Base-by-base conservation (phyloP, 208 protist species). In the Wallacemonas sp. region DNA sequence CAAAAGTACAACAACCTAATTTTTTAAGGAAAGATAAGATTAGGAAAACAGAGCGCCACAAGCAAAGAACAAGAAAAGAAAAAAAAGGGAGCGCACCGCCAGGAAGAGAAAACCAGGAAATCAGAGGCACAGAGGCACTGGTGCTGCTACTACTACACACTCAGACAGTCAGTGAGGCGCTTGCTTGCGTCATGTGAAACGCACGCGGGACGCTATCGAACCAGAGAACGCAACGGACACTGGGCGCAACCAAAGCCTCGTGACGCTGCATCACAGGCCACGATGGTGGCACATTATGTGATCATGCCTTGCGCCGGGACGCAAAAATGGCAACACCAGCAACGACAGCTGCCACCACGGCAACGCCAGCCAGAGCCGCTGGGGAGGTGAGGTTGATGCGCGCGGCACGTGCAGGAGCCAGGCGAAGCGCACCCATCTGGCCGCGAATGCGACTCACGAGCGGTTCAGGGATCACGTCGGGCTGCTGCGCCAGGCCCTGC, bases 361-460 rank as follows among this genome's bases (percentile, higher is more conserved):
- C 30, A 41, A 58, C 8, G 5, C 29, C 32, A 4, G 19, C 23
- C 52, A 33, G 23, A 26, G 44, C 16, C 27, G n/a, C 24, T 4
- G 63, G 46, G 30, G 49, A 68, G 48, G 26, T 41, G 48, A 47
- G n/a, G 6, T 39, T 19, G 30, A 58, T 16, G 17, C 14, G 61
- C 61, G 57, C 11, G 6, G 26, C 29, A 33, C 47, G 54, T 36
- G 12, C 14, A 47, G 39, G n/a, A 11, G 2, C 24, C 21, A 33
- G 5, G 27, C 54, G 43, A 12, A 55, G 32, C 26, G 32, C 19
- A 4, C 76, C 81, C 44, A 87, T 74, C 17, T 69, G 34, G 14
- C 87, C 90, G 19, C 90, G 85, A 62, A 96, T 68, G 38, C 85
- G 85, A 5, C 43, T 47, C 44, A 65, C 43, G 16, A 96, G 71